A percentile compares a stretch with the other conserved stretches of the same genome.
These are phyloP conservation scores for Penicillium dipodomyicola DNA, from an alignment of 495 filamentous ascomycete species.

Conservation along the genomic window DNA sequence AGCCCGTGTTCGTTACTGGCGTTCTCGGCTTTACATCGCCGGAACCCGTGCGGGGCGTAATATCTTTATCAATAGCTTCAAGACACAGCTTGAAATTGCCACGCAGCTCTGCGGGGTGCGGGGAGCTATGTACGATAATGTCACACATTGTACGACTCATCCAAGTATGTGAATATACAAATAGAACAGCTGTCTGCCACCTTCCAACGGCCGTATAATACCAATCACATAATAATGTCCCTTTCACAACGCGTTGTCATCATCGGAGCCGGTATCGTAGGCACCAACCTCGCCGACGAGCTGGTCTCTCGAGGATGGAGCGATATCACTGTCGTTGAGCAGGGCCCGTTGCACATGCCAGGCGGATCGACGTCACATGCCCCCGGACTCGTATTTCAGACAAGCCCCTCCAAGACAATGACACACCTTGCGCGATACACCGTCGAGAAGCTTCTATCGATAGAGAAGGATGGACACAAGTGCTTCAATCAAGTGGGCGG, in stretches of 20 bases:
- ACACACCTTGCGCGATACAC: constrained; percentile 49
- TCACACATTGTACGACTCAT: constrained; percentile 2
- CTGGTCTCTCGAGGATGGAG: constrained; percentile 49
- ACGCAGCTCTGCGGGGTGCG: neutral
- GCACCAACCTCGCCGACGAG: constrained; percentile 53
- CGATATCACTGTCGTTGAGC: constrained; percentile 54
- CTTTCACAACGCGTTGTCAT: constrained; percentile 43
- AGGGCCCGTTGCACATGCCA: constrained; percentile 50
- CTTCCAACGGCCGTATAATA: neutral
- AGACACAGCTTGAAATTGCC: neutral
- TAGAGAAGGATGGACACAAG: constrained; percentile 37
- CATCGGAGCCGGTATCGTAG: constrained; percentile 54
- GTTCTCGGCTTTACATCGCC: constrained; percentile 9
- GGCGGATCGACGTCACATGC: constrained; percentile 55
- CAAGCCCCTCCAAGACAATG: constrained; percentile 50
- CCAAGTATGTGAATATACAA: constrained; percentile 1
- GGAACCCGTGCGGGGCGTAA: constrained; percentile 14
- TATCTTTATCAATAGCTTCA: constrained; percentile 3
- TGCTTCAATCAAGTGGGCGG: constrained; percentile 54
- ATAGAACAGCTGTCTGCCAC: neutral
- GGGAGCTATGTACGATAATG: neutral
- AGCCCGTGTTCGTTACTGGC: neutral
- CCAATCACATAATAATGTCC: constrained; percentile 17
- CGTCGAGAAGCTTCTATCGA: constrained; percentile 44
- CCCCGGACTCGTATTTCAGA: constrained; percentile 53